phyloP scores from a whole-genome alignment of 129 eudicot genomes.

The Arctium minus region DNA sequence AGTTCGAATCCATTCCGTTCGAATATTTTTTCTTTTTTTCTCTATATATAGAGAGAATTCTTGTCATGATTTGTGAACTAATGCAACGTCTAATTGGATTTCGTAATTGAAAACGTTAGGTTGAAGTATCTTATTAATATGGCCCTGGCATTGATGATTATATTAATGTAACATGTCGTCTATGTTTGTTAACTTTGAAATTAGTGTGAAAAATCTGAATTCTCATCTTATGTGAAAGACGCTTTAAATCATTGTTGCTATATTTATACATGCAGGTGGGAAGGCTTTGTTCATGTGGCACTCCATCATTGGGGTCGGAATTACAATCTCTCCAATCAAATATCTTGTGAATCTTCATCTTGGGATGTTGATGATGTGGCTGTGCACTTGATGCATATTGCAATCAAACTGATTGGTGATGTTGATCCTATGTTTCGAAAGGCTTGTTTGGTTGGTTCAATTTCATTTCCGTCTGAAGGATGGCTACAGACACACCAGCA shows the following conservation, averaged over 20 bases:
- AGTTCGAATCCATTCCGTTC: no score
- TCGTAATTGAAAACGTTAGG: no score
- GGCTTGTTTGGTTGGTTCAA: constrained; percentile 81
- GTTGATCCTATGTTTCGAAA: constrained; percentile 52
- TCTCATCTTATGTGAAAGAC: neutral
- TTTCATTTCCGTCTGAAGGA: constrained; percentile 27
- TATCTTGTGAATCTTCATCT: constrained; percentile 20
- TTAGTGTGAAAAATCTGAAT: neutral
- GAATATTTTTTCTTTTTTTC: no score
- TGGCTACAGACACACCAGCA: constrained; percentile 42
- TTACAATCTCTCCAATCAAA: constrained; percentile 3
- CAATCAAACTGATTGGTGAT: constrained; percentile 52
- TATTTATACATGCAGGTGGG: constrained; percentile 60
- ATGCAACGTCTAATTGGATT: no score
- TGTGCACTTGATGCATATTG: constrained; percentile 52
- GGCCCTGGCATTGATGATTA: neutral
- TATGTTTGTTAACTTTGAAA: neutral
- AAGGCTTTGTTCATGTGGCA: constrained; percentile 79
- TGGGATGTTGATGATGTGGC: constrained; percentile 33
- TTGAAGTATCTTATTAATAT: neutral
- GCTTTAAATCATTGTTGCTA: neutral
- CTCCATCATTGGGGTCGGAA: constrained; percentile 52
- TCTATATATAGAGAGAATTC: no score
- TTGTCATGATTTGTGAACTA: no score
- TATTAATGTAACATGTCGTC: neutral